These are phyloP conservation scores for Zygoascus ofunaensis DNA, from an alignment of 805 yeast genomes.

Conservation along the genomic window DNA sequence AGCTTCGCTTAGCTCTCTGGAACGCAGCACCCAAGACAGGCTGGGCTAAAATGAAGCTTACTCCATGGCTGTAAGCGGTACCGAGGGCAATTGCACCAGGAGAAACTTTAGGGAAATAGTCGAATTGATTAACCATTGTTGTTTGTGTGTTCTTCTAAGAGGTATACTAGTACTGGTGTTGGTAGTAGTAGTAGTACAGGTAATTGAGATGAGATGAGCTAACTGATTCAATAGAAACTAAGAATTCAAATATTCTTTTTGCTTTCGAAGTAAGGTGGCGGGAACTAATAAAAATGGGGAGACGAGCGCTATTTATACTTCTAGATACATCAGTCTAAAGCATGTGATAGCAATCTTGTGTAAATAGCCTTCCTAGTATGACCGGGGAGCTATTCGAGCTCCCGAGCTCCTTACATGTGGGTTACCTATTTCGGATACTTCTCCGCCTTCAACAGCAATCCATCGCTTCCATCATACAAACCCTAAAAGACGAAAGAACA, in stretches of 20 bases:
- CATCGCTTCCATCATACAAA: not conserved
- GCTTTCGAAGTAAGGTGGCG: too few species aligned
- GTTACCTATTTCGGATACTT: not conserved
- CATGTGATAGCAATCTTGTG: not conserved
- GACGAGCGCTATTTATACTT: not conserved
- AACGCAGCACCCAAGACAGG: constrained; percentile 34
- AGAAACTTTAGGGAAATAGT: constrained; percentile 8
- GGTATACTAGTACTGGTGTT: too few species aligned
- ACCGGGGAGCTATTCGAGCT: not conserved
- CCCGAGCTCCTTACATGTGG: not conserved
- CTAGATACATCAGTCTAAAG: not conserved
- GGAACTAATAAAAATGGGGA: not conserved
- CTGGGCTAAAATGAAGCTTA: constrained; percentile 27
- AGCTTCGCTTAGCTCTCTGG: constrained; percentile 27
- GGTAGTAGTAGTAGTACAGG: not conserved
- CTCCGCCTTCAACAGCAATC: not conserved
- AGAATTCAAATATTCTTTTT: not conserved
- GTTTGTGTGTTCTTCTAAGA: too few species aligned
- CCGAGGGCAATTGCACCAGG: constrained; percentile 32
- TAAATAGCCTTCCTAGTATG: not conserved
- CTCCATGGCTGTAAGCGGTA: constrained; percentile 30
- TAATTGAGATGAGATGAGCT: not conserved
- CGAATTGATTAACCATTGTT: constrained; percentile 7
- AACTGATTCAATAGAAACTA: not conserved
- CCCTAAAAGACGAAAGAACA: not conserved